Percentiles rank a stretch among this genome's conserved stretches.
These are phyloP conservation scores for Physocladia obscura DNA, from an alignment of 192 early-diverging fungal species.

Conservation along the genomic window DNA sequence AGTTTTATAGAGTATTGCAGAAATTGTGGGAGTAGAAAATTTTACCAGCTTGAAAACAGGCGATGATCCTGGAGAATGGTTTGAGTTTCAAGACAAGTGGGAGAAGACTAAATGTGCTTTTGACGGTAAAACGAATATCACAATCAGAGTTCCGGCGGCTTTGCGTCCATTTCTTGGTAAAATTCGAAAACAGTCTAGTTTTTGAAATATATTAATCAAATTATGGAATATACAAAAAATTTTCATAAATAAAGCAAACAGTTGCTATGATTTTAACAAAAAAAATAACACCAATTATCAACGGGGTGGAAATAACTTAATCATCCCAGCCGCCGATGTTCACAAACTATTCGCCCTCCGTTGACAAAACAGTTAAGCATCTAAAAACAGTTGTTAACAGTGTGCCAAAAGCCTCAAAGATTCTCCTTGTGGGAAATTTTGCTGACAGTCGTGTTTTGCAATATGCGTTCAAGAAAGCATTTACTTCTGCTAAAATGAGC, in stretches of 20 bases:
- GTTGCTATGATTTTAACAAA: background rate
- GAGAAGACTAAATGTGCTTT: conserved; percentile 16
- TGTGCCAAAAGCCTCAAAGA: background rate
- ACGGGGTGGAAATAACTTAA: background rate
- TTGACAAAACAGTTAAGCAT: background rate
- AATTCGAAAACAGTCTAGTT: background rate
- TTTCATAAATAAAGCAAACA: too few relatives aligned
- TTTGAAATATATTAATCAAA: too few relatives aligned
- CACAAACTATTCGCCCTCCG: background rate
- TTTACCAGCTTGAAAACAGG: background rate
- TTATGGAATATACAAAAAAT: too few relatives aligned
- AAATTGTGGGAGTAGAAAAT: background rate
- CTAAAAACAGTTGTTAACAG: background rate
- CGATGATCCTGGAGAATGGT: background rate
- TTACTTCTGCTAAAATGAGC: background rate
- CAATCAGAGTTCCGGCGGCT: background rate
- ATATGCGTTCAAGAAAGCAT: background rate
- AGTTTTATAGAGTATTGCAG: conserved; percentile 13
- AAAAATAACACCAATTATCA: background rate
- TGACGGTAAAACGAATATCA: background rate
- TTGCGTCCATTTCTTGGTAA: background rate
- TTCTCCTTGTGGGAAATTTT: conserved; percentile 1
- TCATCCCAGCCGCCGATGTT: background rate
- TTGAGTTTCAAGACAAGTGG: conserved; percentile 12
- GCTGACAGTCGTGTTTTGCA: background rate